Base-by-base conservation (phyloP, 768 basidiomycete species). In the Holtermanniella nyarrowii region DNA sequence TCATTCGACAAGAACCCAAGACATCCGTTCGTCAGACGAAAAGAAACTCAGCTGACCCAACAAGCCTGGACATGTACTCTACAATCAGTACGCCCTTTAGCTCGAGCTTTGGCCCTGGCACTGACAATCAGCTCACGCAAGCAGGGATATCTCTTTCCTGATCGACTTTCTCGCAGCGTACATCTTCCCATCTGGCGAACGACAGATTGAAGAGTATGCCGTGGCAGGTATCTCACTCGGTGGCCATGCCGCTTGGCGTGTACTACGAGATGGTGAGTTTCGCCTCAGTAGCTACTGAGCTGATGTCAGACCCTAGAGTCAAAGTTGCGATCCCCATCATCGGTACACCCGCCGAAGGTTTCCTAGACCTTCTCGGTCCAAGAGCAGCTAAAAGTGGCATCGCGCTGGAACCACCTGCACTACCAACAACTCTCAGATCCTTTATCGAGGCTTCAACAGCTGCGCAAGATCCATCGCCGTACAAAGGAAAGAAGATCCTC, bases 231-330 rank as follows among this genome's bases (percentile, higher is more conserved):
- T 84, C 58, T 86, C 84, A 54, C 78, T 95, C 0, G 89, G 88
- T 0, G 88, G 88, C 0, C 88, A 95, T 65, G 77, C 86, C 0
- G 76, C 85, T 0, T 91, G 88, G 88, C 76, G 84, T 25, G 74
- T 77, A 1, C 76, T 87, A 4, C 62, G 63, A n/a, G 63, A 76
- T 42, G 79, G 78, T 78, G 27, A 63, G 77, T 20, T 31, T 26
- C 24, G 16, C 49, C 52, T 7, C 31, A 1, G 14, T 46, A 3
- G 52, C 26, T 27, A 25, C 49, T 53, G 49, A 52, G 21, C 4
- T 14, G 25, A 5, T 4, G 2, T 31, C 53, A 77, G 77, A 78
- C 20, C 74, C 76, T 25, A 65, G 77, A 4, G 63, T 78, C 23
- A 70, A 55, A 23, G 59, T 76, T 42, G 77, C 73, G 5, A 73